Conservation (phyloP, 345 rosid genomes). For the Eucalyptus marginata region DNA sequence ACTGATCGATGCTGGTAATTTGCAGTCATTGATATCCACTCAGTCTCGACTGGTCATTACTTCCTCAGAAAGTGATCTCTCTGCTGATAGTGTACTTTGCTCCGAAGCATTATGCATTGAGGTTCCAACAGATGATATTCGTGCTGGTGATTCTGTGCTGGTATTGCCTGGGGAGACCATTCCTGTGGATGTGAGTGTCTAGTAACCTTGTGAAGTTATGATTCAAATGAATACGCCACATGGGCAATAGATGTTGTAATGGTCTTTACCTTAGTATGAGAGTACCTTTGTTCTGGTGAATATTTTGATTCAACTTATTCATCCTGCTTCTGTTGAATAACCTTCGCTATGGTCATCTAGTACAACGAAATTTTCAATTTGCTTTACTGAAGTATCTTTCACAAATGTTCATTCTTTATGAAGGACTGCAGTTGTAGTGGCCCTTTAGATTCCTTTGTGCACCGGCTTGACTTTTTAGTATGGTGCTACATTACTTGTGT, state of each 20-base stretch:
- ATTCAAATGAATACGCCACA: background rate
- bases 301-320: background rate
- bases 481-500: background rate
- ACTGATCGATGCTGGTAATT: background rate
- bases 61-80: constrained; percentile 48
- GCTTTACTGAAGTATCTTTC: background rate
- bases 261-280: background rate
- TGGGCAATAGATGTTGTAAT: background rate
- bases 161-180: constrained; percentile 94
- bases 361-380: background rate
- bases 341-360: background rate
- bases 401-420: background rate
- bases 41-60: constrained; percentile 79
- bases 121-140: constrained; percentile 80
- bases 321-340: background rate
- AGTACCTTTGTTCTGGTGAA: background rate
- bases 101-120: constrained; percentile 74
- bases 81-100: constrained; percentile 54
- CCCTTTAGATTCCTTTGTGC: background rate
- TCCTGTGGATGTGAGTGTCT: constrained; percentile 80
- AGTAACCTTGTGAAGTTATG: background rate
- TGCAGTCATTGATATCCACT: constrained; percentile 85
- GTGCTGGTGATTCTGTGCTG: constrained; percentile 76
- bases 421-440: background rate
- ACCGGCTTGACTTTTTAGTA: background rate